Evolutionary conservation across 202 grass and related monocot genomes (phyloP), one percentile per base, ranked within the genome.

Genomic region (Panicum virgatum): DNA sequence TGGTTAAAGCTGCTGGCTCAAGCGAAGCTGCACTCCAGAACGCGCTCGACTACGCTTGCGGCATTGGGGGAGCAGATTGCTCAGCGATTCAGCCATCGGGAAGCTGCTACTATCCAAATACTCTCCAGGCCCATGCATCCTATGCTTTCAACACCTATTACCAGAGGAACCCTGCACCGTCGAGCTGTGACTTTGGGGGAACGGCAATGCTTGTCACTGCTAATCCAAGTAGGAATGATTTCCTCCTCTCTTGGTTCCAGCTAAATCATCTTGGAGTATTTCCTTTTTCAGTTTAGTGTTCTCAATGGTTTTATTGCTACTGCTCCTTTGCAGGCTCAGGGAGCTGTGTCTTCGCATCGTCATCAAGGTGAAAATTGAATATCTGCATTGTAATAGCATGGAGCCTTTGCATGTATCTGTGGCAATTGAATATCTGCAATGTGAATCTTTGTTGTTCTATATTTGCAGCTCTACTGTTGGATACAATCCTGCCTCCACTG

Each of bases 61-160:
- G 94, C 50, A 87, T 80, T 63, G 91, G 81, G 1, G 71, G 74
- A 78, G 72, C 86, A 14, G 89, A 97, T 80, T 97, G 94, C 78
- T 80, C 81, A 5, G 75, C 73, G 6, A 91, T 93, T 78, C 86
- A 88, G 30, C 87, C 87, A 19, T 89, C 58, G 0, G 79, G 91
- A 26, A 78, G 65, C 32, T 97, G 94, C 60, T 97, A 93, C 62
- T 89, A 91, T 83, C 94, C 94, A 46, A 88, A 97, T 73, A 97
- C 91, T 18, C 42, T 97, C 34, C 84, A 81, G 22, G 88, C 78
- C 7, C 94, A 97, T 84, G 94, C 94, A 1, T 97, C 94, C 2
- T 97, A 91, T 4, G 94, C 91, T 13, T 97, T 97, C 89, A 97
- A 97, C 46, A 79, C 67, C 39, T 97, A 93, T 30, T 97, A 92